Evolutionary conservation across 345 rosid species (phyloP).

Genomic region (Eucalyptus regnans): DNA sequence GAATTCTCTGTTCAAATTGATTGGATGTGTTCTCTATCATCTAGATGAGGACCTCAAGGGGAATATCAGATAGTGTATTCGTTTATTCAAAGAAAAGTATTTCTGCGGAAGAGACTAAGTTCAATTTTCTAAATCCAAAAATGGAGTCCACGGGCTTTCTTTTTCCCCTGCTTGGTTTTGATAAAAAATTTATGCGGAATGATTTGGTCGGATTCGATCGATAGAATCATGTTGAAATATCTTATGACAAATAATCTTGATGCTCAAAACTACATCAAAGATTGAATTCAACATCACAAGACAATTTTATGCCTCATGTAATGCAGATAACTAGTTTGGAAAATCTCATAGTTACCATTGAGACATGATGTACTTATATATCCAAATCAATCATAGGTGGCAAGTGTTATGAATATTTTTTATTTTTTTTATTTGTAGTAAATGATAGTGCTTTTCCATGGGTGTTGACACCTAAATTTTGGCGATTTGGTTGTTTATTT

Average conservation of each 20-base stretch:
- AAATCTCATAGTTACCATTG: not conserved
- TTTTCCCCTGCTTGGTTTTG: not conserved
- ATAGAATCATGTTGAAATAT: not conserved
- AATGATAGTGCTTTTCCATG: not conserved
- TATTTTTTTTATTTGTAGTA: fast-evolving
- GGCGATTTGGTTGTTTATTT: too few relatives aligned
- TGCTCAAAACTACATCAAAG: not conserved
- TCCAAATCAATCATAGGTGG: not conserved
- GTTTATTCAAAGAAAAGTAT: not conserved
- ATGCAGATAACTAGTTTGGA: not conserved
- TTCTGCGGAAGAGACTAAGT: not conserved
- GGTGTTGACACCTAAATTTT: too few relatives aligned
- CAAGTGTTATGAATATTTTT: not conserved
- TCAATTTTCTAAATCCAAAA: not conserved
- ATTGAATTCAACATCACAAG: not conserved
- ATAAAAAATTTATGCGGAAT: not conserved
- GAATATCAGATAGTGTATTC: not conserved
- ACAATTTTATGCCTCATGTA: not conserved
- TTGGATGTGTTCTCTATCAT: not conserved
- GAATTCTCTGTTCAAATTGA: not conserved
- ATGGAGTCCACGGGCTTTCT: not conserved
- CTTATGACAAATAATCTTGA: not conserved
- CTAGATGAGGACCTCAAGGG: not conserved
- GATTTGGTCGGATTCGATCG: not conserved
- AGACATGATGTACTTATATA: not conserved